These are phyloP conservation scores for Euphorbia corollata DNA, from an alignment of 441 rosid species.

Conservation along the genomic window DNA sequence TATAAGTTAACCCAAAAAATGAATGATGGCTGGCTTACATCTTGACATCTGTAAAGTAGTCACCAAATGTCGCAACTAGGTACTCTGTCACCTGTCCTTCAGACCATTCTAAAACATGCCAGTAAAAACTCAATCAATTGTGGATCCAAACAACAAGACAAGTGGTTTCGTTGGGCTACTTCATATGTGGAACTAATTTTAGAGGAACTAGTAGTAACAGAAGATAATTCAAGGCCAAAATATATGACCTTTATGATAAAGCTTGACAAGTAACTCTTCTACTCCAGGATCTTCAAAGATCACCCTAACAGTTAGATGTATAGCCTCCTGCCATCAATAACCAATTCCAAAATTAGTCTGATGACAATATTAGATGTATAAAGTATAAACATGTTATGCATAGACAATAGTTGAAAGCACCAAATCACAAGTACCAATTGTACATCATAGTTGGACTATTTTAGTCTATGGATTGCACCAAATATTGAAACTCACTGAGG, in stretches of 20 bases:
- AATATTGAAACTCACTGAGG: neutral
- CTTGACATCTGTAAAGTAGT: slow-evolving; percentile 93
- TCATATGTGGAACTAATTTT: neutral
- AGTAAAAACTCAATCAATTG: slow-evolving; percentile 21
- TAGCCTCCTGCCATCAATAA: slow-evolving; percentile 68
- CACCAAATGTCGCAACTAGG: slow-evolving; percentile 89
- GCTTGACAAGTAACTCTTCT: slow-evolving; percentile 84
- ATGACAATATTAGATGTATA: no score
- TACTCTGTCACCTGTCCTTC: slow-evolving; percentile 97
- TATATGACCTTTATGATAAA: slow-evolving; percentile 77
- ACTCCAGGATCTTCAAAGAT: slow-evolving; percentile 99
- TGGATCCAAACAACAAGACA: neutral
- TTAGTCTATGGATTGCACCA: neutral
- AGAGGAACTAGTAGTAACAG: neutral
- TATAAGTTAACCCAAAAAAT: no score
- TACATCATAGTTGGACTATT: neutral
- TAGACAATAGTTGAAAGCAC: neutral
- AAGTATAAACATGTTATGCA: neutral
- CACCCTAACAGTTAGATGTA: slow-evolving; percentile 79
- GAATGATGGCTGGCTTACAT: slow-evolving; percentile 46
- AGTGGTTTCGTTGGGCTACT: neutral
- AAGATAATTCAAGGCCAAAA: slow-evolving; percentile 2
- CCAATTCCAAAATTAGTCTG: slow-evolving; percentile 2
- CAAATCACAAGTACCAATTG: neutral
- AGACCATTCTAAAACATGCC: slow-evolving; percentile 65